These are phyloP conservation scores for Globisporangium sylvaticum DNA, from an alignment of 352 stramenopile genomes.

Conservation along the genomic window DNA sequence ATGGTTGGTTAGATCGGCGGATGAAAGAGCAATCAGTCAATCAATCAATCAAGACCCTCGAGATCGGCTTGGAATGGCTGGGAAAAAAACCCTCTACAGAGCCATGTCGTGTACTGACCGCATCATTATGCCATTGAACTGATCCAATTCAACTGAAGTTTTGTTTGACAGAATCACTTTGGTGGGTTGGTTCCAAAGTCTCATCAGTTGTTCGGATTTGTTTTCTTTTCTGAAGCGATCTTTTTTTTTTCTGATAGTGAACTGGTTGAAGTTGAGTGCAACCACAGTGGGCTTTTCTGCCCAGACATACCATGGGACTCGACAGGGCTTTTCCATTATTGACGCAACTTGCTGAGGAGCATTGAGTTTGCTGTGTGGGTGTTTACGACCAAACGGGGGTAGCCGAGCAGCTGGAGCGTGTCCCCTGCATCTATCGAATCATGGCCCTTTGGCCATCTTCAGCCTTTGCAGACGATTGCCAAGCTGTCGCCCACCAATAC, in stretches of 20 bases:
- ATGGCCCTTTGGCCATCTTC: too few relatives aligned
- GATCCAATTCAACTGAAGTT: neutral
- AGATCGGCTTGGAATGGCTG: too few relatives aligned
- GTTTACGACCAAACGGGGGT: neutral
- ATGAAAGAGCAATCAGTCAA: too few relatives aligned
- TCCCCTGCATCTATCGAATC: neutral
- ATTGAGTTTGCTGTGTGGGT: neutral
- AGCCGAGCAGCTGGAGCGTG: neutral
- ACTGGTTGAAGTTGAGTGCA: neutral
- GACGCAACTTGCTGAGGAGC: neutral
- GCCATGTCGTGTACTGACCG: too few relatives aligned
- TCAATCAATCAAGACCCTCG: too few relatives aligned
- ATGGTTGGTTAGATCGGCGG: too few relatives aligned
- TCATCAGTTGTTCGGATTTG: neutral
- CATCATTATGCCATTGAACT: too few relatives aligned
- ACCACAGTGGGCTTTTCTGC: neutral
- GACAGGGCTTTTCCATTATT: neutral
- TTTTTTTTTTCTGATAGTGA: neutral
- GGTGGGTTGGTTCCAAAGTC: neutral
- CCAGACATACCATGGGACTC: neutral
- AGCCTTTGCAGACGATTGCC: too few relatives aligned
- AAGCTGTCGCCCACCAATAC: neutral
- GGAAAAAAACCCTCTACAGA: too few relatives aligned
- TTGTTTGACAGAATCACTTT: neutral
- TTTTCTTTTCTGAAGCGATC: neutral